phyloP scores from a whole-genome alignment of 179 eudicot species.

The Spergularia azorica region DNA sequence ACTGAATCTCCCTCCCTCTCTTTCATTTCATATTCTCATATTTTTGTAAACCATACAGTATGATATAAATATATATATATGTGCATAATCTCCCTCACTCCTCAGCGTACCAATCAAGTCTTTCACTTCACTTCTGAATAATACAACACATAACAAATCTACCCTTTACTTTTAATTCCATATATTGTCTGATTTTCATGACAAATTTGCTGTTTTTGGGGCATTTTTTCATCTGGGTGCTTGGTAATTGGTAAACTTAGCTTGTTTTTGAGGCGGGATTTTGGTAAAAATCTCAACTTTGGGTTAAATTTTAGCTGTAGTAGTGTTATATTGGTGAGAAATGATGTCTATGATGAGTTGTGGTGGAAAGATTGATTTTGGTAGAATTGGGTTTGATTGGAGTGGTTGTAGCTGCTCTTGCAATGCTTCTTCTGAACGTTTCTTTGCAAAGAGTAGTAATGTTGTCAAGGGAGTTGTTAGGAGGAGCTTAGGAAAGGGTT shows the following conservation, averaged over 20 bases:
- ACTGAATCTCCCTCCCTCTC: conserved; percentile 32
- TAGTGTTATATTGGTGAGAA: conserved; percentile 33
- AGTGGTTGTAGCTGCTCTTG: conserved; percentile 64
- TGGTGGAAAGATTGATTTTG: conserved; percentile 64
- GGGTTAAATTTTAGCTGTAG: background rate
- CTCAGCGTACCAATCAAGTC: no score
- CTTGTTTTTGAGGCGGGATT: conserved; percentile 37
- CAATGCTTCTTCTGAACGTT: conserved; percentile 42
- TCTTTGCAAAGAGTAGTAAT: conserved; percentile 30
- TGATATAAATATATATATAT: background rate
- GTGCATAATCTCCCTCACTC: background rate
- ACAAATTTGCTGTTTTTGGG: conserved; percentile 5
- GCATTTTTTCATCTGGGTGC: conserved; percentile 23
- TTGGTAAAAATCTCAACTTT: conserved; percentile 22
- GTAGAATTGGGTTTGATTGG: conserved; percentile 55
- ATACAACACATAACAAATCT: background rate
- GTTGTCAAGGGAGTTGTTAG: conserved; percentile 36
- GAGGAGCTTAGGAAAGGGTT: conserved; percentile 33
- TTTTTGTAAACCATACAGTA: conserved; percentile 17
- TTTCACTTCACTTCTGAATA: background rate
- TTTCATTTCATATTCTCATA: conserved; percentile 18
- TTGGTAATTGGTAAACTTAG: conserved; percentile 27
- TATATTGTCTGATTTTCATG: background rate
- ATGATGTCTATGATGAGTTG: conserved; percentile 59
- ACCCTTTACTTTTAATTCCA: background rate